Evolutionary conservation across 73 alveolate species (phyloP).

Genomic region (Uronychia setigera): DNA sequence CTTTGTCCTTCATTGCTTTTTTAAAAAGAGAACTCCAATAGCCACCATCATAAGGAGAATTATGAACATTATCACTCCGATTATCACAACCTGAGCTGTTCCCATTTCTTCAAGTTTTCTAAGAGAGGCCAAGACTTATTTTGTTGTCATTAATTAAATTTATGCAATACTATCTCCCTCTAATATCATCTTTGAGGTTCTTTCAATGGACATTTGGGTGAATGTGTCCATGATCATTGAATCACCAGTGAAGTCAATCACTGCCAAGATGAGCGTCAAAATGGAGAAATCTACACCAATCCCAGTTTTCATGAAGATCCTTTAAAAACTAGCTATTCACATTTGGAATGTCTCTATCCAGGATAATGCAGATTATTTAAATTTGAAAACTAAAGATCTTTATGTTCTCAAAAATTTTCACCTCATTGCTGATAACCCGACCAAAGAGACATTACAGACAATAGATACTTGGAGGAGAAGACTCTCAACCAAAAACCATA

Average conservation of each 20-base stretch:
- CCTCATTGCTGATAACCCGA: not conserved
- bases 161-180: too few relatives aligned
- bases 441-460: not conserved
- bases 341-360: not conserved
- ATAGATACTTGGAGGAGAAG: not conserved
- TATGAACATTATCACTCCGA: too few relatives aligned
- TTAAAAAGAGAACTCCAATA: too few relatives aligned
- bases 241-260: not conserved
- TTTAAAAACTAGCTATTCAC: not conserved
- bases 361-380: not conserved
- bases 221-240: not conserved
- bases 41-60: too few relatives aligned
- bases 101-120: too few relatives aligned
- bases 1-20: too few relatives aligned
- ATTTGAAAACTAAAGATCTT: too few relatives aligned
- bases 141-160: too few relatives aligned
- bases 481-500: not conserved
- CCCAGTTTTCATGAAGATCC: not conserved
- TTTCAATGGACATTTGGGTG: not conserved
- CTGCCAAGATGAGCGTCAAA: not conserved
- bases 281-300: not conserved
- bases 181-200: not conserved
- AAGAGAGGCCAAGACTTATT: too few relatives aligned
- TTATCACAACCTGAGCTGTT: too few relatives aligned
- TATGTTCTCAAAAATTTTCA: not conserved